Evolutionary conservation across 1,284 basidiomycete genomes (phyloP).

Genomic region (Agroathelia rolfsii): DNA sequence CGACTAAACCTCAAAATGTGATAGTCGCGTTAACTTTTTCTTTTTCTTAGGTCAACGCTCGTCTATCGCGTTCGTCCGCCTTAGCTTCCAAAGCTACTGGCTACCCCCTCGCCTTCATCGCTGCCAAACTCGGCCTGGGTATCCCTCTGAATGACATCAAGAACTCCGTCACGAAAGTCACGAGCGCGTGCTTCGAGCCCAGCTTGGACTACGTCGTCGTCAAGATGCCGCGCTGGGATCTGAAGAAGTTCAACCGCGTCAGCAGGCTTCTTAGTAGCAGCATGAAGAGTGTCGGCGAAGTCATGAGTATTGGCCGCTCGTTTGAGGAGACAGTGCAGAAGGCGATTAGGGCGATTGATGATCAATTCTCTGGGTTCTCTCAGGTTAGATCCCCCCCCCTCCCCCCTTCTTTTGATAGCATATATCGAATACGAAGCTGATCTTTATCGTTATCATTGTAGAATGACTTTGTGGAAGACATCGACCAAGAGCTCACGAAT

Average conservation of each 20-base stretch:
- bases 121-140: slow-evolving; percentile 93
- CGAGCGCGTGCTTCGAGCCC: slow-evolving; percentile 96
- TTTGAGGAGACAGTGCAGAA: slow-evolving; percentile 99
- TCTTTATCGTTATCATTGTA: slow-evolving; percentile 19
- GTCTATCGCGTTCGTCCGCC: slow-evolving; percentile 94
- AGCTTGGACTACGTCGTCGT: slow-evolving; percentile 96
- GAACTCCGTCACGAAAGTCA: slow-evolving; percentile 95
- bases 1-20: slow-evolving; percentile 3
- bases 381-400: slow-evolving; percentile 40
- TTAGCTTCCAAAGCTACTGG: slow-evolving; percentile 98
- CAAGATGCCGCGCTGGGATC: slow-evolving; percentile 98
- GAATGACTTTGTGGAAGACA: slow-evolving; percentile 64
- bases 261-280: slow-evolving; percentile 81
- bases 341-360: slow-evolving; percentile 94
- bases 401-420: slow-evolving; percentile 1
- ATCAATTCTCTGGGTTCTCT: slow-evolving; percentile 87
- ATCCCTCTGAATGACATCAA: slow-evolving; percentile 97
- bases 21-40: background rate
- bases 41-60: slow-evolving; percentile 79
- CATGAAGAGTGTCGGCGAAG: slow-evolving; percentile 99
- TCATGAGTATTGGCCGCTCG: slow-evolving; percentile 97
- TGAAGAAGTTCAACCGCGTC: slow-evolving; percentile 95
- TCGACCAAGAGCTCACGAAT: slow-evolving; percentile 50
- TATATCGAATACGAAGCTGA: background rate
- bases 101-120: slow-evolving; percentile 97